Conservation (phyloP, 257 asterid species). For the Nicotiana paniculata region DNA sequence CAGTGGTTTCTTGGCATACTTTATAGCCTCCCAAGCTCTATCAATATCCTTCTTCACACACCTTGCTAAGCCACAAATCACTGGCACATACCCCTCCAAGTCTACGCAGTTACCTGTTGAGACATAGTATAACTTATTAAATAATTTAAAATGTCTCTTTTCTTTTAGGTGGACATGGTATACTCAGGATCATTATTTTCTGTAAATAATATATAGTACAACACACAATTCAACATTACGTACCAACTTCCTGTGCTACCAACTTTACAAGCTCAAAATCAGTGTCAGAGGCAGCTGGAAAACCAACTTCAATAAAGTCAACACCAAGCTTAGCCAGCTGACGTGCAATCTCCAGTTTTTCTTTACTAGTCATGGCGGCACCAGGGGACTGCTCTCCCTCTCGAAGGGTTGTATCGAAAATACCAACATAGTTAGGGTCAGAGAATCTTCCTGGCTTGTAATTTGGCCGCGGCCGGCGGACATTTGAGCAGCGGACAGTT, state of each 20-base stretch:
- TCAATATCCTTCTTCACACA: constrained; percentile 81
- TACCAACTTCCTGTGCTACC: constrained; percentile 81
- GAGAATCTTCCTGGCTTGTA: neutral
- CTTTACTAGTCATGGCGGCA: constrained; percentile 89
- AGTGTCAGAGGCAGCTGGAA: constrained; percentile 85
- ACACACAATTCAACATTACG: neutral
- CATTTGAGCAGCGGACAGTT: no score
- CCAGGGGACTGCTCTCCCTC: constrained; percentile 99
- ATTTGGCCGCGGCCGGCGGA: no score
- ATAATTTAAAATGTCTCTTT: no score
- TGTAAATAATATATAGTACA: no score
- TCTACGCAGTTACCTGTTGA: neutral
- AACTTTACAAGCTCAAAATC: constrained; percentile 77
- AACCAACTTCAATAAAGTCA: constrained; percentile 91
- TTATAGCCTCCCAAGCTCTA: constrained; percentile 92
- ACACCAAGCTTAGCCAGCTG: constrained; percentile 87
- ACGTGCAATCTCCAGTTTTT: constrained; percentile 81
- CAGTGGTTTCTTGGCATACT: constrained; percentile 74
- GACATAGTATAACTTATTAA: no score
- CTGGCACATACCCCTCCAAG: constrained; percentile 52
- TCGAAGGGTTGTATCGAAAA: constrained; percentile 90
- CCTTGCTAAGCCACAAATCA: constrained; percentile 85
- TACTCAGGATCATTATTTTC: no score
- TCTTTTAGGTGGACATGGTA: no score
- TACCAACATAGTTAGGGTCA: constrained; percentile 80